A percentile compares a stretch with the other conserved stretches of the same genome.
Evolutionary conservation across 2,329 filamentous ascomycete species (phyloP).

Genomic region (Talaromyces funiculosus): DNA sequence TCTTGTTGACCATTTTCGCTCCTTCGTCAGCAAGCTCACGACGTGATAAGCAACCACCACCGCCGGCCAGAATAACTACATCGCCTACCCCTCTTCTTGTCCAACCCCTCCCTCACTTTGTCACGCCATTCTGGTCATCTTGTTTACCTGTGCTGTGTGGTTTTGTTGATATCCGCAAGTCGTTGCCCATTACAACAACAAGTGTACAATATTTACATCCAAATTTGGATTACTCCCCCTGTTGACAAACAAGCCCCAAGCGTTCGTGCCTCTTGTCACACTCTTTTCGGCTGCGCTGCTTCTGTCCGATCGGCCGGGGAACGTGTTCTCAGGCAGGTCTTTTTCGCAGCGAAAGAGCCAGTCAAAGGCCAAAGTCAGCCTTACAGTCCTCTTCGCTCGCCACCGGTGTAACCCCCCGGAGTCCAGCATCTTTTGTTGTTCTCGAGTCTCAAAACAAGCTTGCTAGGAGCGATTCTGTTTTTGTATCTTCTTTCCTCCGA

Average conservation of each 20-base stretch:
- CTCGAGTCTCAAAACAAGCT: conserved; percentile 11
- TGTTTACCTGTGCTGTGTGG: background rate
- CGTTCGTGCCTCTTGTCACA: background rate
- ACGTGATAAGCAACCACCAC: background rate
- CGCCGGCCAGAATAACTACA: background rate
- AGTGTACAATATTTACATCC: background rate
- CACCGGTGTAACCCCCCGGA: conserved; percentile 3
- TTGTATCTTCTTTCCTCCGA: conserved; percentile 5
- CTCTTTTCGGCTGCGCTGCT: background rate
- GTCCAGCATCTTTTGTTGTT: background rate
- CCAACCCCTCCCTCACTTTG: background rate
- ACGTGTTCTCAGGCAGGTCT: background rate
- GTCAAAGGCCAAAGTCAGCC: conserved; percentile 4
- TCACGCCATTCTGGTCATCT: background rate
- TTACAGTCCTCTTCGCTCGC: background rate
- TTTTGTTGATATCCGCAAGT: background rate
- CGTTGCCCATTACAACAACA: background rate
- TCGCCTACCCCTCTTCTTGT: conserved; percentile 1
- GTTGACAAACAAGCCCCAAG: background rate
- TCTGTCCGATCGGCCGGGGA: background rate
- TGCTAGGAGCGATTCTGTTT: background rate
- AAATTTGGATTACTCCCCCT: background rate
- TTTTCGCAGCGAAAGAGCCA: background rate
- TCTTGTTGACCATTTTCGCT: background rate
- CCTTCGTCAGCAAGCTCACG: background rate